Evolutionary conservation across 2,329 filamentous ascomycete genomes (phyloP).

Genomic region (Cordyceps javanica): DNA sequence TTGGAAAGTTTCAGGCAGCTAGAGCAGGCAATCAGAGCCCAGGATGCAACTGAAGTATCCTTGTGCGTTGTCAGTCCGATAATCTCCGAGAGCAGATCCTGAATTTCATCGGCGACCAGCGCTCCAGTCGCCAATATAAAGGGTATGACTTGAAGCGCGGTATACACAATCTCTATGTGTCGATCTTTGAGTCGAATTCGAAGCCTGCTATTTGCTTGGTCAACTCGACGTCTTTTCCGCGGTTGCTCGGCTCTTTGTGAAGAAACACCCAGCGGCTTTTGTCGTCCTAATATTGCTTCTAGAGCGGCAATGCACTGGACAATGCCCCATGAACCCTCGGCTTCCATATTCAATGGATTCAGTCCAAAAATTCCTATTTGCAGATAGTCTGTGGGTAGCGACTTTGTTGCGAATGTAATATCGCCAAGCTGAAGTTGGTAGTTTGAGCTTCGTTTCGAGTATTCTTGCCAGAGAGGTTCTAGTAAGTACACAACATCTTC

Average conservation of each 20-base stretch:
- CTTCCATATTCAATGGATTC: constrained; percentile 44
- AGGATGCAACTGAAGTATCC: constrained; percentile 59
- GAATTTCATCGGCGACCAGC: constrained; percentile 45
- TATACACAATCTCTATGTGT: constrained; percentile 39
- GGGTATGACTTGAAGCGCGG: constrained; percentile 51
- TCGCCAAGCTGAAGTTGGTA: constrained; percentile 75
- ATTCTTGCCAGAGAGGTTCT: constrained; percentile 71
- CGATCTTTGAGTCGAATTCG: constrained; percentile 41
- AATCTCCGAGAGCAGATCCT: constrained; percentile 52
- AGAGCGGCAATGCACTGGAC: constrained; percentile 54
- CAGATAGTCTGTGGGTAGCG: constrained; percentile 38
- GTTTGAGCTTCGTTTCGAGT: constrained; percentile 62
- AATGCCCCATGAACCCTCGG: constrained; percentile 55
- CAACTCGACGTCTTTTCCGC: constrained; percentile 45
- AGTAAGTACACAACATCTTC: constrained; percentile 57
- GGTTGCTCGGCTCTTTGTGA: constrained; percentile 36
- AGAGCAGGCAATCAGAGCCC: constrained; percentile 78
- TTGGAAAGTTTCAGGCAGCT: constrained; percentile 33
- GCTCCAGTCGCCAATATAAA: constrained; percentile 46
- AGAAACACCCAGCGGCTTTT: constrained; percentile 13
- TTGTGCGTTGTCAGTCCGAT: constrained; percentile 61
- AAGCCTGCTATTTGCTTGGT: constrained; percentile 38
- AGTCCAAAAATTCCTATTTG: constrained; percentile 46
- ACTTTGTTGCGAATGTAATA: constrained; percentile 50
- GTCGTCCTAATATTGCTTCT: constrained; percentile 40